These are phyloP conservation scores for Dactylellina leptospora DNA, from an alignment of 2,329 filamentous ascomycete genomes.

Conservation along the genomic window DNA sequence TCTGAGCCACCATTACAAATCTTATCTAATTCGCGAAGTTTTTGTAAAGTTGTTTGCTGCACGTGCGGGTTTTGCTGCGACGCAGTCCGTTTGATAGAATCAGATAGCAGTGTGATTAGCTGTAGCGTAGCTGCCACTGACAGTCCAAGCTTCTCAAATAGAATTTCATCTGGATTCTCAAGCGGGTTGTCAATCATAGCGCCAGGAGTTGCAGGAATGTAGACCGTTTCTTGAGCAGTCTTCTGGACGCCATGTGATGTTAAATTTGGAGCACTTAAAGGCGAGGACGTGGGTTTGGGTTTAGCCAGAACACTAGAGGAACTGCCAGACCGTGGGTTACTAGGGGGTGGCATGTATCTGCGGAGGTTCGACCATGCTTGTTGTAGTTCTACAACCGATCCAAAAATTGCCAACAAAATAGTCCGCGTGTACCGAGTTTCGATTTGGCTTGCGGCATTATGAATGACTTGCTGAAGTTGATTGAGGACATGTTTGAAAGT, in stretches of 20 bases:
- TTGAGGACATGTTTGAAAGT: constrained; percentile 57
- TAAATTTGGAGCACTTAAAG: constrained; percentile 14
- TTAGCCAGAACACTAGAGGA: constrained; percentile 8
- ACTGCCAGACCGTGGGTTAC: constrained; percentile 8
- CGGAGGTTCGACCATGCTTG: constrained; percentile 55
- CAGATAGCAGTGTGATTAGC: constrained; percentile 55
- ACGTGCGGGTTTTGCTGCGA: constrained; percentile 54
- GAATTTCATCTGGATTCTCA: constrained; percentile 53
- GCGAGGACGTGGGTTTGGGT: constrained; percentile 33
- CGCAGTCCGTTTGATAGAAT: constrained; percentile 55
- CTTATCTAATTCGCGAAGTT: constrained; percentile 56
- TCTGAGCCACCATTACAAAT: constrained; percentile 56
- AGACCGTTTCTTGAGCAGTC: constrained; percentile 19
- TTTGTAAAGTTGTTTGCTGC: constrained; percentile 55
- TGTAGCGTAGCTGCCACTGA: constrained; percentile 55
- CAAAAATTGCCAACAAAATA: constrained; percentile 57
- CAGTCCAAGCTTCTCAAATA: constrained; percentile 56
- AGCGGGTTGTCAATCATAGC: constrained; percentile 51
- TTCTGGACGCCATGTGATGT: constrained; percentile 2
- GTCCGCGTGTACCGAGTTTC: constrained; percentile 56
- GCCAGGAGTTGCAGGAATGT: constrained; percentile 51
- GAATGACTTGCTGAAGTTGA: constrained; percentile 54
- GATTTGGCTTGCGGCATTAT: constrained; percentile 46
- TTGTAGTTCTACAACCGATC: constrained; percentile 56
- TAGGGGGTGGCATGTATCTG: constrained; percentile 53